phyloP scores from a whole-genome alignment of 192 early-diverging fungal genomes.

The Coemansia sp. region DNA sequence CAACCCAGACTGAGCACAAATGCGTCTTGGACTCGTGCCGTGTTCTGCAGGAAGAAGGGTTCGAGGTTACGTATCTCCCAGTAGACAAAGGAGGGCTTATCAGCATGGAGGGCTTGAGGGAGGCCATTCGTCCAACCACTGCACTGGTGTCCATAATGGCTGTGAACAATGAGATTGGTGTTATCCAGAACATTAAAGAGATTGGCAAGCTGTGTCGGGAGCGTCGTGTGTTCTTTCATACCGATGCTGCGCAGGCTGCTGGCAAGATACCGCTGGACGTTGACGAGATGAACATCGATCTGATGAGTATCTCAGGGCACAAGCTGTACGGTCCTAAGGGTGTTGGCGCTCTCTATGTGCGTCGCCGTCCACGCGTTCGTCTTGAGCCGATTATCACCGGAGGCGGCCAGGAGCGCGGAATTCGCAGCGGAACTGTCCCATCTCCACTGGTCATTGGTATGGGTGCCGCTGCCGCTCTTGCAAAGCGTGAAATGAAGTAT shows the following conservation, averaged over 20 bases:
- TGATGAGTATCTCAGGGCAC: conserved; percentile 96
- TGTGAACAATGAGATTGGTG: conserved; percentile 99
- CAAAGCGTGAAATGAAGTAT: conserved; percentile 79
- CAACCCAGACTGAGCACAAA: conserved; percentile 97
- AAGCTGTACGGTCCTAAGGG: conserved; percentile 99
- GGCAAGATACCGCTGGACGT: conserved; percentile 96
- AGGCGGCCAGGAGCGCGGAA: conserved; percentile 94
- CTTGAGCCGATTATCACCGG: conserved; percentile 88
- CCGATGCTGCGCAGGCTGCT: conserved; percentile 94
- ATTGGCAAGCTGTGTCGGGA: conserved; percentile 86
- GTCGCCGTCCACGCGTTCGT: conserved; percentile 89
- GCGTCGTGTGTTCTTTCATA: conserved; percentile 94
- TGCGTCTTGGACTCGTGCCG: conserved; percentile 97
- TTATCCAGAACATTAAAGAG: conserved; percentile 87
- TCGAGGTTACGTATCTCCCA: conserved; percentile 93
- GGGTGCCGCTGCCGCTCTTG: conserved; percentile 83
- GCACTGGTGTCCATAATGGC: conserved; percentile 92
- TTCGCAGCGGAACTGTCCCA: conserved; percentile 93
- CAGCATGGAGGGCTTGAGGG: conserved; percentile 75
- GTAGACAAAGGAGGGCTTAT: conserved; percentile 83
- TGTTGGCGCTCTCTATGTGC: conserved; percentile 90
- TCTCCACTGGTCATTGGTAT: conserved; percentile 87
- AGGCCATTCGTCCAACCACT: conserved; percentile 88
- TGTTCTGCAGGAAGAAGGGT: conserved; percentile 91
- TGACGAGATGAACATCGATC: conserved; percentile 87